Conservation (phyloP, 805 yeast genomes). For the Wickerhamiella musiphila region DNA sequence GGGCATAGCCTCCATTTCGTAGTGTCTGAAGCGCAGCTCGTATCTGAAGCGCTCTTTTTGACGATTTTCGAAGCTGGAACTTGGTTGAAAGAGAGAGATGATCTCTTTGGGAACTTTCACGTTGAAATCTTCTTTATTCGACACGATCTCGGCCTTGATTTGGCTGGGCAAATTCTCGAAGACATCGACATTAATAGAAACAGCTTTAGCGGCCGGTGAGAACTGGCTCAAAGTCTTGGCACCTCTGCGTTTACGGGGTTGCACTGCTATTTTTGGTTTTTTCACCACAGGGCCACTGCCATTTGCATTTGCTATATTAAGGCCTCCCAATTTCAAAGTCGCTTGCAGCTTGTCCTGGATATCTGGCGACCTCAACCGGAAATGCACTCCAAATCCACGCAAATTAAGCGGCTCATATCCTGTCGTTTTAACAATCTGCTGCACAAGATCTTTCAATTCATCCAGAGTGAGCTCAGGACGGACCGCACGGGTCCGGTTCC, state of each 20-base stretch:
- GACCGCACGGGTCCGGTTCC: conserved; percentile 38
- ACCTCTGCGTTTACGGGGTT: conserved; percentile 7
- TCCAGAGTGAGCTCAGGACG: conserved; percentile 42
- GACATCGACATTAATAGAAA: conserved; percentile 44
- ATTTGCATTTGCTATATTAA: not conserved
- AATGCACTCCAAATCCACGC: conserved; percentile 62
- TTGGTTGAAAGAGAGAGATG: too few species aligned
- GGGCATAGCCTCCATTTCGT: too few species aligned
- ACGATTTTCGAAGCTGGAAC: too few species aligned
- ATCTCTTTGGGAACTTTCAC: conserved; percentile 4
- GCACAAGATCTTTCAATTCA: conserved; percentile 43
- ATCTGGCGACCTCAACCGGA: conserved; percentile 34
- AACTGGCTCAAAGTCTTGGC: conserved; percentile 12
- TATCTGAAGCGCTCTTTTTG: too few species aligned
- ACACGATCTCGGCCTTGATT: conserved; percentile 20
- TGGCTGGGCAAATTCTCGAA: conserved; percentile 48
- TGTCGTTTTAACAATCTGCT: conserved; percentile 34
- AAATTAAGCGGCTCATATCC: conserved; percentile 49
- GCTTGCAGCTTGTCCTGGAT: conserved; percentile 6
- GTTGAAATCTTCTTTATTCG: conserved; percentile 7
- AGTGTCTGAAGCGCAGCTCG: too few species aligned
- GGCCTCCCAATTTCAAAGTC: conserved; percentile 5
- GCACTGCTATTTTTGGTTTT: conserved; percentile 3
- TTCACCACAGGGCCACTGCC: conserved; percentile 5
- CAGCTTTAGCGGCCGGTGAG: conserved; percentile 13